phyloP scores from a whole-genome alignment of 352 stramenopile genomes.

The Pythium dissotocum region DNA sequence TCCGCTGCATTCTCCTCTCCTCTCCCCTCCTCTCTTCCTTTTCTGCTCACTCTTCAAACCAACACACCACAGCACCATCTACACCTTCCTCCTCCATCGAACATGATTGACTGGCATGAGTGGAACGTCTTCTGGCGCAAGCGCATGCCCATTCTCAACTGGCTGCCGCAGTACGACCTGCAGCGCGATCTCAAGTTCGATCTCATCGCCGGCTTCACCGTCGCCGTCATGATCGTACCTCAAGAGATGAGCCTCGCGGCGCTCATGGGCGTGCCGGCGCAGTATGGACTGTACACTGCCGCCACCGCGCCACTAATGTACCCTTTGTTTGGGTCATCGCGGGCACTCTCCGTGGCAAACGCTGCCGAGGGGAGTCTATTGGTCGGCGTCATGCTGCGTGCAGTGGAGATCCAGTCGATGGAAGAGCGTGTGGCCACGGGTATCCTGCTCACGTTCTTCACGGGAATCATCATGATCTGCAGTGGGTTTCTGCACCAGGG shows the following conservation, averaged over 20 bases:
- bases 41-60: background rate
- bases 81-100: background rate
- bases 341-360: constrained; percentile 65
- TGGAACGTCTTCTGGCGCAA: constrained; percentile 33
- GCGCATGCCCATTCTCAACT: constrained; percentile 68
- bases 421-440: constrained; percentile 62
- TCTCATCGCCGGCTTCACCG: constrained; percentile 64
- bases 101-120: constrained; percentile 27
- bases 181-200: constrained; percentile 66
- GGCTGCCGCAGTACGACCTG: constrained; percentile 68
- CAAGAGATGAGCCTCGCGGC: constrained; percentile 91
- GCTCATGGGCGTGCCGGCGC: constrained; percentile 78
- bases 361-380: constrained; percentile 63
- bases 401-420: constrained; percentile 43
- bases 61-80: background rate
- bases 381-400: constrained; percentile 59
- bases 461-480: constrained; percentile 54
- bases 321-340: constrained; percentile 66
- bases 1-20: too few species aligned
- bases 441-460: constrained; percentile 75
- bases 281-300: constrained; percentile 75
- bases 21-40: too few species aligned
- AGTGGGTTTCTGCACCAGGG: constrained; percentile 62
- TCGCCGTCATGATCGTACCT: constrained; percentile 91
- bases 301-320: constrained; percentile 75